Evolutionary conservation across 257 asterid genomes (phyloP), one percentile per base, ranked within the genome.

Genomic region (Thymus quinquecostatus): DNA sequence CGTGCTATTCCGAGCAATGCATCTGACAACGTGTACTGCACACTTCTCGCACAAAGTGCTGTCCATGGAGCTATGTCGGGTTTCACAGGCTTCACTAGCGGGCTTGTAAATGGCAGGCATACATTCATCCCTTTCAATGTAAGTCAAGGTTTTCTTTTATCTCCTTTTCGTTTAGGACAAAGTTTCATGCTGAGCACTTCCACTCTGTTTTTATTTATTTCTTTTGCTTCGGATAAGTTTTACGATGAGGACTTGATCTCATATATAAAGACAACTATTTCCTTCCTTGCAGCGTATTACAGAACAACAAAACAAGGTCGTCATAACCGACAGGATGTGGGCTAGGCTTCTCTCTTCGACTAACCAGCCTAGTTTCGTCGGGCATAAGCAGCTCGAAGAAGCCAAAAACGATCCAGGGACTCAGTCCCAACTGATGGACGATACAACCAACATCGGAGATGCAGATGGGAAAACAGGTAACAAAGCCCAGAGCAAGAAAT

Each of bases 61-160:
- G 91, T 88, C 77, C 95, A 88, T 84, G 95, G 95, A 77, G 95
- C 95, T 53, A 88, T 88, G 95, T 78, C 95, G 10, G 95, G 95
- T 38, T 88, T 78, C 75, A 84, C 95, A 4, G 95, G 95, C 76
- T 86, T 77, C 82, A 84, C 87, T 13, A 48, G 82, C 27, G 95
- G 91, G 44, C 88, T 86, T 66, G 95, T 88, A 48, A 82, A 86
- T 72, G 91, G 92, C 63, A 83, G 86, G 14, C 87, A 84, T 44
- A 81, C 92, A 11, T 88, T 82, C 69, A 88, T 88, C 74, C 95
- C 95, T 60, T 88, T 88, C 82, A 79, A 77, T 77, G 95, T 88
- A 73, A 88, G 91, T 82, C 32, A 32, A 29, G 33, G 12, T 40
- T 27, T 53, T 10, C 48, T 43, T 43, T 43, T 43, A 41, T 57